phyloP scores from a whole-genome alignment of 2,329 filamentous ascomycete genomes.

The Aspergillus udagawae region DNA sequence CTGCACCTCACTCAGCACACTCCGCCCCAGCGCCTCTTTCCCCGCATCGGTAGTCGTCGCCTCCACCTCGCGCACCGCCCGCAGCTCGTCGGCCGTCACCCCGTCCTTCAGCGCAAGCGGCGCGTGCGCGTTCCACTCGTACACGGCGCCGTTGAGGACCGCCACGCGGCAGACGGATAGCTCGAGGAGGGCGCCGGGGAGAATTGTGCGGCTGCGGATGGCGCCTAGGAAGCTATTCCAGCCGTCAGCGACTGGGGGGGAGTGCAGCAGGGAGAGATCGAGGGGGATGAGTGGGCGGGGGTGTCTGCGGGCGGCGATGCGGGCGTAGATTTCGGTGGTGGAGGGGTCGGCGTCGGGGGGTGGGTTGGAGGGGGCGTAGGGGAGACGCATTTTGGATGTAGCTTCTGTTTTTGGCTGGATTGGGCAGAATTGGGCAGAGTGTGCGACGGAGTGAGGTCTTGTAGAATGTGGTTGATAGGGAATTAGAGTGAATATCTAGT shows the following conservation, averaged over 20 bases:
- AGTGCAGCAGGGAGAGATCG: constrained; percentile 73
- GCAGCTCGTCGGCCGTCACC: constrained; percentile 41
- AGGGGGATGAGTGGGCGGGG: constrained; percentile 69
- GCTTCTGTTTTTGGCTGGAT: too few species aligned
- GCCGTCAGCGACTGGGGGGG: constrained; percentile 69
- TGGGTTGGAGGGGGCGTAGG: constrained; percentile 29
- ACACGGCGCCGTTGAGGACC: constrained; percentile 73
- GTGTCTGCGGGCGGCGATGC: constrained; percentile 61
- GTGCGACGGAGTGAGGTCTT: too few species aligned
- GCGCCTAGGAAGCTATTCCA: constrained; percentile 57
- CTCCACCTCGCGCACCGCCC: constrained; percentile 51
- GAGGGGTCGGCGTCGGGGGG: constrained; percentile 19
- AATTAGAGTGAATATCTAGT: too few species aligned
- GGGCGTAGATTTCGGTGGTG: constrained; percentile 52
- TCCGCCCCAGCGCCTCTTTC: constrained; percentile 40
- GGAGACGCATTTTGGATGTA: constrained; percentile 29
- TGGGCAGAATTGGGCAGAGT: too few species aligned
- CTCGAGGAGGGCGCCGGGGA: constrained; percentile 59
- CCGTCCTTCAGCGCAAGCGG: constrained; percentile 53
- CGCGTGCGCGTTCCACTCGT: constrained; percentile 79
- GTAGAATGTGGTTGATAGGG: too few species aligned
- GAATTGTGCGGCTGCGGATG: constrained; percentile 49
- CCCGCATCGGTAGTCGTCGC: constrained; percentile 37
- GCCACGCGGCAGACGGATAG: constrained; percentile 77
- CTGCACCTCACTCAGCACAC: constrained; percentile 54